Evolutionary conservation across 176 grass and related monocot genomes (phyloP).

Genomic region (Eremochloa ophiuroides): DNA sequence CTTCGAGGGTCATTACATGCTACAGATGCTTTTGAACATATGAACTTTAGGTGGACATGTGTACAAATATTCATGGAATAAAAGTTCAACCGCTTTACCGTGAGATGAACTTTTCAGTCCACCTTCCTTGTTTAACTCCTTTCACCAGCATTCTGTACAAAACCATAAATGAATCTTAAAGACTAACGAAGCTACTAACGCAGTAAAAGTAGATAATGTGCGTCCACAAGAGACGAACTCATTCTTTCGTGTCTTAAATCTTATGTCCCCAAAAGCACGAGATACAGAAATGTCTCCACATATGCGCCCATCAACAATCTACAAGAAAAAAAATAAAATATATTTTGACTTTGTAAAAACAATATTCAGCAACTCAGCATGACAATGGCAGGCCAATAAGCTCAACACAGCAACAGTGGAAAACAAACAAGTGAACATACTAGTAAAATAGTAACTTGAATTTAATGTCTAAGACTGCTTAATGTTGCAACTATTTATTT

Average conservation of each 20-base stretch:
- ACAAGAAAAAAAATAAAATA: background rate
- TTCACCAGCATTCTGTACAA: constrained; percentile 71
- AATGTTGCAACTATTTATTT: background rate
- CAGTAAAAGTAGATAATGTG: background rate
- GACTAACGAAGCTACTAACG: background rate
- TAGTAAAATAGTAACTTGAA: background rate
- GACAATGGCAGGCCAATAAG: background rate
- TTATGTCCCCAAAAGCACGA: constrained; percentile 94
- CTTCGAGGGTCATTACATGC: background rate
- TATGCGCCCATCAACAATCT: constrained; percentile 97
- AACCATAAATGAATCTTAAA: constrained; percentile 26
- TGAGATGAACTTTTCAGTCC: constrained; percentile 86
- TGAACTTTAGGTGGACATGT: background rate
- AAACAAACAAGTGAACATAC: background rate
- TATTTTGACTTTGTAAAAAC: constrained; percentile 10
- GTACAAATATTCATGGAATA: background rate
- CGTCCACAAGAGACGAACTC: constrained; percentile 70
- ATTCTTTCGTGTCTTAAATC: constrained; percentile 85
- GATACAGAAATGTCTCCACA: constrained; percentile 97
- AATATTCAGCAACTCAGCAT: constrained; percentile 5
- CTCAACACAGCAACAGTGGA: constrained; percentile 15
- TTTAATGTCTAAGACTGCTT: background rate
- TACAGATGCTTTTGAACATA: background rate
- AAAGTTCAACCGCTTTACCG: constrained; percentile 36
- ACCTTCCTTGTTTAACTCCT: constrained; percentile 82